Base-by-base conservation (phyloP, 768 basidiomycete genomes). In the Hydnomerulius pinastri region DNA sequence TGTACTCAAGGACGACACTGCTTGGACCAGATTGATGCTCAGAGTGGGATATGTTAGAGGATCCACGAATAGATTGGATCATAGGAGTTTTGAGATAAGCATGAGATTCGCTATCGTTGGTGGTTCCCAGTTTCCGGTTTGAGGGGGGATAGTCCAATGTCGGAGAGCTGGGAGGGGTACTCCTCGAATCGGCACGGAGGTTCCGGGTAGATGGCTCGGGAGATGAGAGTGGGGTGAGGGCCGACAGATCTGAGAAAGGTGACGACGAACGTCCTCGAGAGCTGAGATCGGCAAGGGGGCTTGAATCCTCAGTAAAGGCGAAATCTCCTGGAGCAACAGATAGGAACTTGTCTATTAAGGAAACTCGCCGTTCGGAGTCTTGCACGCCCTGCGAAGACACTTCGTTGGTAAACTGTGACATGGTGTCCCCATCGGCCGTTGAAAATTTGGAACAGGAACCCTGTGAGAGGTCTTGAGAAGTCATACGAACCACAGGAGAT, bases 191-290 rank as follows among this genome's bases (percentile, higher is more conserved):
- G n/a, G 45, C 33, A 30, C 28, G 39, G 36, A 32, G 46, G 24
- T 50, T 35, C 30, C 37, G 43, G 8, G 43, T 37, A 43, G 52
- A 55, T 42, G 44, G 36, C 44, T 46, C 43, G 6, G 59, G 54
- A 56, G 66, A 68, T 44, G 67, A 62, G 21, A 70, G 46, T 10
- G 68, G 47, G 9, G 64, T 70, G 23, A 68, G 67, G 40, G 62
- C 59, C 6, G 67, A 68, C 37, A 64, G 42, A 47, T 58, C 55
- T 7, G 68, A 68, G 3, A 60, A 9, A 23, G 68, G 58, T 7
- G 68, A 64, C 6, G 48, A 41, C 25, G 44, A 61, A 45, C 39
- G 57, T 15, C 45, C 54, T 33, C 38, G 54, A 46, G 28, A 49
- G 55, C 10, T 33, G 43, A 28, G 2, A 28, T 40, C 32, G 44